Conservation (phyloP, 345 rosid genomes). For the Turritis glabra region DNA sequence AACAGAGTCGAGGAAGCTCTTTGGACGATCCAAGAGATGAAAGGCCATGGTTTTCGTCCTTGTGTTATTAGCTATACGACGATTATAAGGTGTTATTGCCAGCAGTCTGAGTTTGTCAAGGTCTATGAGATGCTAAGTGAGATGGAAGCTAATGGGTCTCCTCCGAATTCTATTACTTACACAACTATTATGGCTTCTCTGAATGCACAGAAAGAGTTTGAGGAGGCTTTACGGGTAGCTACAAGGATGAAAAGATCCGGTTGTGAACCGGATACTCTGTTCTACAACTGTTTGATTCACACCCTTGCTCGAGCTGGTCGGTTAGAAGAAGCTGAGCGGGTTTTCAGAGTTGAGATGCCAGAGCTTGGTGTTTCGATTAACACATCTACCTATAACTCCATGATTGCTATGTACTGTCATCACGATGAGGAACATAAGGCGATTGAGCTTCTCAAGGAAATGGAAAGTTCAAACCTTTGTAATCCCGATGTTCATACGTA, state of each 20-base stretch:
- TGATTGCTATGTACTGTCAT: constrained; percentile 79
- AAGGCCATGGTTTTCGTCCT: constrained; percentile 62
- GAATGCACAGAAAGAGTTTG: constrained; percentile 52
- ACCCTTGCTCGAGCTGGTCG: constrained; percentile 60
- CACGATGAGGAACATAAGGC: constrained; percentile 51
- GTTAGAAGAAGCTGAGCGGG: constrained; percentile 52
- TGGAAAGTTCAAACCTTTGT: constrained; percentile 51
- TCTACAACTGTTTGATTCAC: constrained; percentile 77
- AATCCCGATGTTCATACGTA: constrained; percentile 74
- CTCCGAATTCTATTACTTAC: constrained; percentile 70
- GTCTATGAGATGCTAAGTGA: constrained; percentile 67
- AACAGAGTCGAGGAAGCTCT: constrained; percentile 75
- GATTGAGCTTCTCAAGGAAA: constrained; percentile 50
- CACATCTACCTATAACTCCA: constrained; percentile 71
- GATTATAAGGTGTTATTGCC: constrained; percentile 60
- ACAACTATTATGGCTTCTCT: constrained; percentile 67
- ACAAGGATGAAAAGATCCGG: constrained; percentile 53
- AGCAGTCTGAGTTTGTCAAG: constrained; percentile 42
- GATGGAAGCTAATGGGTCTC: constrained; percentile 61
- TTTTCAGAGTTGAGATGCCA: constrained; percentile 65
- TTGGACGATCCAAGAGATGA: constrained; percentile 94
- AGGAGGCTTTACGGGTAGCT: constrained; percentile 57
- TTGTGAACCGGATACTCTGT: constrained; percentile 57
- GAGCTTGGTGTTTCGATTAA: constrained; percentile 43
- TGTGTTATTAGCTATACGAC: constrained; percentile 79